Percentiles rank a stretch among this genome's conserved stretches.
phyloP scores from a whole-genome alignment of 805 yeast genomes.

The Starmerella geochares region DNA sequence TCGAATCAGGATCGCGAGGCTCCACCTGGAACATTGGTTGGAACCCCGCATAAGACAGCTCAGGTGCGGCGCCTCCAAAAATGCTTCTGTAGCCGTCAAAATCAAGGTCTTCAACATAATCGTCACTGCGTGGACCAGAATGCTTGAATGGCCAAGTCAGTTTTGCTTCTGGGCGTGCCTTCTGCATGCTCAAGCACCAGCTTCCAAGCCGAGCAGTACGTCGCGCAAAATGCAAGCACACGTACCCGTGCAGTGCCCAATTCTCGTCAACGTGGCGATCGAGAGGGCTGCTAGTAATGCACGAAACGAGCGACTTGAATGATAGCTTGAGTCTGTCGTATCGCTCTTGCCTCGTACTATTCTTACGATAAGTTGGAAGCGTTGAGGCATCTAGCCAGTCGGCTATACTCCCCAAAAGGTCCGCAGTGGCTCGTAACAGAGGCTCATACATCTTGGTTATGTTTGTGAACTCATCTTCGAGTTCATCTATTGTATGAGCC shows the following conservation, averaged over 20 bases:
- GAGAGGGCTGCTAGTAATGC: slow-evolving; percentile 5
- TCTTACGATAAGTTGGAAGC: no score
- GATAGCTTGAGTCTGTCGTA: slow-evolving; percentile 16
- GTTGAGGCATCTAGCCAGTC: slow-evolving; percentile 23
- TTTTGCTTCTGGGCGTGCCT: slow-evolving; percentile 17
- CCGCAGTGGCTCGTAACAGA: slow-evolving; percentile 15
- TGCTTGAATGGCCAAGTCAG: slow-evolving; percentile 16
- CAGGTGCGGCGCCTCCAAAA: slow-evolving; percentile 6
- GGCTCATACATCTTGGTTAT: slow-evolving; percentile 16
- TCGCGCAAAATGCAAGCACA: slow-evolving; percentile 14
- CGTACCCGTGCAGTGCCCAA: slow-evolving; percentile 20
- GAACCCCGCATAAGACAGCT: slow-evolving; percentile 14
- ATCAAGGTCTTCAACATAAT: slow-evolving; percentile 11
- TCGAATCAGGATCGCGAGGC: slow-evolving; percentile 29
- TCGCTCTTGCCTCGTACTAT: not conserved
- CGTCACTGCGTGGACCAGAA: not conserved
- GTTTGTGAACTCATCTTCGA: slow-evolving; percentile 14
- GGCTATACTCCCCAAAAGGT: slow-evolving; percentile 14
- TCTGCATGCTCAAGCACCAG: slow-evolving; percentile 20
- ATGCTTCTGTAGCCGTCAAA: slow-evolving; percentile 14
- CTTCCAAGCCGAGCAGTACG: slow-evolving; percentile 18
- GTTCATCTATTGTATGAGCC: not conserved
- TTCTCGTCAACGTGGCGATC: slow-evolving; percentile 8
- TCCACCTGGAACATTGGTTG: slow-evolving; percentile 19
- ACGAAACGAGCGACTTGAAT: slow-evolving; percentile 11